These are phyloP conservation scores for Tilletia setariae DNA, from an alignment of 1,284 basidiomycete species.

Conservation along the genomic window DNA sequence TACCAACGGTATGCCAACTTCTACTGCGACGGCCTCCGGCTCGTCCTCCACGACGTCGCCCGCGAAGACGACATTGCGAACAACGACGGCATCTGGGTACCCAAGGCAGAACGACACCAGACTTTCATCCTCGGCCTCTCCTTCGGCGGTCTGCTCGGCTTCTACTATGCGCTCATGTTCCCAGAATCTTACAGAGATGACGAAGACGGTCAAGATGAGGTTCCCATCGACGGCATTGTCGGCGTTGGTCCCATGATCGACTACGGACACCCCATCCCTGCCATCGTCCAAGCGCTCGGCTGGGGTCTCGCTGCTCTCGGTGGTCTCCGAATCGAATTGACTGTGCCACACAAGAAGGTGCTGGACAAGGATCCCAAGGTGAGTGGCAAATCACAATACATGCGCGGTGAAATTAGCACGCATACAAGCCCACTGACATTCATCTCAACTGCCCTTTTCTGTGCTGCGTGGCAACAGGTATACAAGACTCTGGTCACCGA, in stretches of 20 bases:
- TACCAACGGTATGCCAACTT: conserved; percentile 36
- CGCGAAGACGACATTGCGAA: conserved; percentile 31
- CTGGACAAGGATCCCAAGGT: conserved; percentile 50
- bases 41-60: conserved; percentile 46
- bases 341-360: conserved; percentile 48
- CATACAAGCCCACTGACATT: neutral
- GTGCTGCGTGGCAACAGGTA: conserved; percentile 16
- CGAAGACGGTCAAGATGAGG: conserved; percentile 31
- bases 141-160: conserved; percentile 47
- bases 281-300: conserved; percentile 24
- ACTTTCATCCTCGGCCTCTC: conserved; percentile 51
- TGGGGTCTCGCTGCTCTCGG: conserved; percentile 19
- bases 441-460: neutral
- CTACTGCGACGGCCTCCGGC: conserved; percentile 39
- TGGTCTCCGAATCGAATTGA: conserved; percentile 34
- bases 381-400: neutral
- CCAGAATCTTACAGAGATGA: conserved; percentile 37
- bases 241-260: conserved; percentile 49
- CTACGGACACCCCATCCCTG: conserved; percentile 31
- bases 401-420: neutral
- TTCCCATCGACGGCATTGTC: conserved; percentile 46
- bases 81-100: conserved; percentile 16
- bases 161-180: conserved; percentile 44
- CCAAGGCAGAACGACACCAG: conserved; percentile 37
- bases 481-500: conserved; percentile 47